Evolutionary conservation across 2,329 filamentous ascomycete species (phyloP), one percentile per base, ranked within the genome.

Genomic region (Xylaria polymorpha): DNA sequence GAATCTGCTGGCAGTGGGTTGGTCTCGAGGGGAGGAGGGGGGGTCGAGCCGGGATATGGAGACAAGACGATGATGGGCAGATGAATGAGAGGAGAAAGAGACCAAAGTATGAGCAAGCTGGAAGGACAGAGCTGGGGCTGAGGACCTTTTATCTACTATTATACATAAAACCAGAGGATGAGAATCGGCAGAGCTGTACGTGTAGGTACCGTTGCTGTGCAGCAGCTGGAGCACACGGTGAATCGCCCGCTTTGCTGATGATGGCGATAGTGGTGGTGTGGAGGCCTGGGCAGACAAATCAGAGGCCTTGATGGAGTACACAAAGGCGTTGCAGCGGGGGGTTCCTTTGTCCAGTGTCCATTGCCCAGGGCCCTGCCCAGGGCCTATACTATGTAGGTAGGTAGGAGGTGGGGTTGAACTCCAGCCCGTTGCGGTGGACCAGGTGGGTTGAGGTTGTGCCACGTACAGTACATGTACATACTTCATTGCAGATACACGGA

Each of bases 81-180:
- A 48, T 20, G 56, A 46, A 44, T 66, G 63, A 57, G n/a, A 71
- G 66, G 68, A 69, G 66, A 64, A 64, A 70, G 69, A 74, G 70
- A 70, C 63, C 64, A 73, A 71, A 61, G 66, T 72, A 63, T 65
- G 71, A 68, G 55, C 63, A 61, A 60, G 61, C 69, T 59, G 63
- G 71, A 67, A 59, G 64, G 62, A 57, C 56, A 25, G 61, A 70
- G 70, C 68, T 73, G 70, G 70, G 67, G 67, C 70, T 69, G 67
- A 67, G 64, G 62, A 37, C 58, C 59, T 50, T 71, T 71, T 71
- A 70, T 70, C 67, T 71, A 70, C 57, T 62, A 61, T 66, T 61
- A 48, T 43, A 65, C 53, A 35, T 41, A 46, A 61, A 39, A 61
- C 59, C 53, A 48, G 64, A 67, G 58, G 44, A 53, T 60, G 53